Evolutionary conservation across 1,284 basidiomycete genomes (phyloP).

Genomic region (Papiliotrema flavescens): DNA sequence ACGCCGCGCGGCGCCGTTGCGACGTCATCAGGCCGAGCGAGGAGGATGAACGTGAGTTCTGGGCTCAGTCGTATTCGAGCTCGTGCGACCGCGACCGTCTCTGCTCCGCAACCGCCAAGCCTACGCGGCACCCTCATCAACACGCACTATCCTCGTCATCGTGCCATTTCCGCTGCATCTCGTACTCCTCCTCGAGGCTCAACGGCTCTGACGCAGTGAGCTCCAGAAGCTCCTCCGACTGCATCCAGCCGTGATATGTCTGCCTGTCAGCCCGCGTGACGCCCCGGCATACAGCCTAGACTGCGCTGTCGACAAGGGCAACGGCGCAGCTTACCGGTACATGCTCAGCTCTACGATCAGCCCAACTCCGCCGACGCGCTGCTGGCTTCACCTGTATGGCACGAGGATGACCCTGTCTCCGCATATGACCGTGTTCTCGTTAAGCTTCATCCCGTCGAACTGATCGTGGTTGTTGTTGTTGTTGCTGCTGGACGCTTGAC

Average conservation of each 20-base stretch:
- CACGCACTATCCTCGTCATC: constrained; percentile 75
- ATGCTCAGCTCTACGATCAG: constrained; percentile 54
- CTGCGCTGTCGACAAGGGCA: background rate
- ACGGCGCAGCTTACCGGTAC: constrained; percentile 54
- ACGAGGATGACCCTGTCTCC: constrained; percentile 64
- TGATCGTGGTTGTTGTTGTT: background rate
- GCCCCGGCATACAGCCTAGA: background rate
- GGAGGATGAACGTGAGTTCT: constrained; percentile 90
- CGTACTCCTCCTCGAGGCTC: constrained; percentile 75
- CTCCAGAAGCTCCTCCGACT: constrained; percentile 65
- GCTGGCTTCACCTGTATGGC: constrained; percentile 74
- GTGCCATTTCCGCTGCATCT: constrained; percentile 92
- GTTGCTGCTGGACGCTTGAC: background rate
- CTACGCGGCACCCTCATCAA: too few relatives aligned
- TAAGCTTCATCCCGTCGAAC: constrained; percentile 58
- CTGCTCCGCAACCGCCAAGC: too few relatives aligned
- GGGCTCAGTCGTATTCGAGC: too few relatives aligned
- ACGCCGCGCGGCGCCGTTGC: constrained; percentile 6
- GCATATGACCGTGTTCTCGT: constrained; percentile 61
- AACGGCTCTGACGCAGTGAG: constrained; percentile 85
- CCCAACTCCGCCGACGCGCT: background rate
- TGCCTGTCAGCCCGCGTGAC: constrained; percentile 33
- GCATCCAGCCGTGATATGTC: constrained; percentile 93
- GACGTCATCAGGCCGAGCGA: constrained; percentile 51
- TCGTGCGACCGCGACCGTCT: too few relatives aligned